Base-by-base conservation (phyloP, 306 rosid genomes). In the Carpinus viminea region DNA sequence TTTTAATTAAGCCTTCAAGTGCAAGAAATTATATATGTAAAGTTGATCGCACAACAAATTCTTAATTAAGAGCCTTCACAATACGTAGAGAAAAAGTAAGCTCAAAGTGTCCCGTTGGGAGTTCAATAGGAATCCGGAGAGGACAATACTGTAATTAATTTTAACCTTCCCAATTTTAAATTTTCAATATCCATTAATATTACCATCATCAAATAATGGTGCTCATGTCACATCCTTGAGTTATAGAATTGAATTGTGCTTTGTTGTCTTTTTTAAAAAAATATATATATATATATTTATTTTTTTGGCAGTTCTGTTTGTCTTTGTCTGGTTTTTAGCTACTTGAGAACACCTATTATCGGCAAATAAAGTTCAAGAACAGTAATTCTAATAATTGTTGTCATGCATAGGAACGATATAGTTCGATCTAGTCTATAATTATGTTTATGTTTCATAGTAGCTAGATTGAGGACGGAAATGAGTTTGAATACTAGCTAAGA, bases 381-480 rank as follows among this genome's bases (percentile, higher is more conserved):
- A 77, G 78, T 85, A 82, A 53, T 78, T 55, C 68, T 72, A 79
- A 91, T 91, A 82, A 90, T 87, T 84, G 81, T 73, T 92, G 86
- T 85, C 89, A 78, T 86, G 90, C 85, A 77, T 15, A 68, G 76
- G 81, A 82, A 71, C 92, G 3, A 85, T 77, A 75, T 78, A 81
- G 72, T 80, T 78, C 3, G 34, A 31, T 31, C 78, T 74, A 11
- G 72, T 75, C 80, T 87, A 92, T 92, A 79, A 92, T 92, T 83
- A 51, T 92, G 97, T 88, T 88, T 84, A 75, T 79, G 86, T 88
- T 89, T 80, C 87, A 52, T 70, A 73, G 73, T 41, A 87, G 84
- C 91, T 83, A 87, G 87, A 31, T 24, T 24, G 26, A 31, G 34
- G 3, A 87, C 86, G 86, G 79, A 60, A 76, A 83, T 85, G 71